Base-by-base conservation (phyloP, 192 early-diverging fungal species). In the Linnemannia exigua region DNA sequence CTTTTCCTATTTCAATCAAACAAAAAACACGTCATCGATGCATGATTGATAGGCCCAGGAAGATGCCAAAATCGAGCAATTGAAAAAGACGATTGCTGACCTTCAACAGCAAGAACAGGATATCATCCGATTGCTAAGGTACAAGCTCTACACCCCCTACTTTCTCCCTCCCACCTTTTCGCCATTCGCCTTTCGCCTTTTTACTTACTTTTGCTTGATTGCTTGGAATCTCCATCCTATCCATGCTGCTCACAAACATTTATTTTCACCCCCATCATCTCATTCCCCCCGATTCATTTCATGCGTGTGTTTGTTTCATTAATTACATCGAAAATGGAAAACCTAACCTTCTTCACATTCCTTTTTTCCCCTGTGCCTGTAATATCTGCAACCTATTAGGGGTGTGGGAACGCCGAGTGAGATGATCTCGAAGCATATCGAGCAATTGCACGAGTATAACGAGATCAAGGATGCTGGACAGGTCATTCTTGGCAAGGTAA, bases 391-490 rank as follows among this genome's bases (percentile, higher is more conserved):
- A 16, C n/a, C n/a, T n/a, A n/a, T n/a, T 80, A 87, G 88, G 58
- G 77, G 71, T 35, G 79, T 82, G 25, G 76, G 77, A 1, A 79
- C 90, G 17, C 76, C 89, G 35, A 87, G 88, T 3, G 79, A 86
- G 15, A 81, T 88, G 63, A 79, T 92, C 50, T 67, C 86, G 35
- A 78, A 70, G 67, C 91, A 89, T 50, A 93, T 92, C 61, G 84
- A 88, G 61, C 83, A 82, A 19, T 69, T 93, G 44, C 92, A 92
- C 67, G 81, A 89, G 41, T 93, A 93, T 74, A 93, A 93, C n/a
- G 92, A 92, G 81, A 90, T 93, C 74, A 93, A 93, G 83, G 92
- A 93, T 70, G 77, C 88, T 28, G 92, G 92, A 33, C 91, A 92
- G 71, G 87, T 87, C 37, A 76, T 88, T 47, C 70, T 88, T 47